phyloP scores from a whole-genome alignment of 2,329 filamentous ascomycete species.

The Aureobasidium musti region DNA sequence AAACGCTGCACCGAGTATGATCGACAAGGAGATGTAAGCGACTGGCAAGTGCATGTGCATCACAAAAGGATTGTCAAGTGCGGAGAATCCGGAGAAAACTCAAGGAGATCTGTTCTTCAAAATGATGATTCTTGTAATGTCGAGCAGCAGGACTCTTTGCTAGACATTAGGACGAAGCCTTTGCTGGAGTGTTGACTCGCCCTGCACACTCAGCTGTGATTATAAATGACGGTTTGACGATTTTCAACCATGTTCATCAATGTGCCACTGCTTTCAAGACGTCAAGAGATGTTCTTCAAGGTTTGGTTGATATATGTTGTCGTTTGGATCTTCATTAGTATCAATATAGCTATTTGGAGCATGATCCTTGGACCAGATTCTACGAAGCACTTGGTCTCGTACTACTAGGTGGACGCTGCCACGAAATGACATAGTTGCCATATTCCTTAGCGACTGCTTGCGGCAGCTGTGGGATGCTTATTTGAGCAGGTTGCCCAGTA shows the following conservation, averaged over 20 bases:
- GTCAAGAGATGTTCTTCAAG: too few species aligned
- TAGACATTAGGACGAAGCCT: too few species aligned
- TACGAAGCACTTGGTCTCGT: neutral
- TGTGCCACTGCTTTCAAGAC: too few species aligned
- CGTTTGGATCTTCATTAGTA: too few species aligned
- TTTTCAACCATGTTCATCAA: too few species aligned
- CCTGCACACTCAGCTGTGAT: too few species aligned
- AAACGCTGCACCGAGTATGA: constrained; percentile 22
- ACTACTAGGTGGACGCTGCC: neutral
- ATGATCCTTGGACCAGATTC: too few species aligned
- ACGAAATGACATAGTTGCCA: neutral
- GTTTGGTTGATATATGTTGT: too few species aligned
- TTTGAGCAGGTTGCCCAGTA: neutral
- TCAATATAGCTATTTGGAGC: too few species aligned
- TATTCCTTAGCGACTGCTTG: neutral
- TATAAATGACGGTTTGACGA: too few species aligned
- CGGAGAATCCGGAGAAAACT: constrained; percentile 10
- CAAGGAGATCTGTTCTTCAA: neutral
- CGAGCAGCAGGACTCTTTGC: too few species aligned
- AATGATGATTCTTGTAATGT: neutral
- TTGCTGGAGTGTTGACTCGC: too few species aligned
- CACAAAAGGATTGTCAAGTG: neutral
- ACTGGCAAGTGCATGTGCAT: neutral
- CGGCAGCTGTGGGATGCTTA: neutral
- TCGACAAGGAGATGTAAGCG: constrained; percentile 11